phyloP scores from a whole-genome alignment of 345 rosid species.

The Conringia planisiliqua region DNA sequence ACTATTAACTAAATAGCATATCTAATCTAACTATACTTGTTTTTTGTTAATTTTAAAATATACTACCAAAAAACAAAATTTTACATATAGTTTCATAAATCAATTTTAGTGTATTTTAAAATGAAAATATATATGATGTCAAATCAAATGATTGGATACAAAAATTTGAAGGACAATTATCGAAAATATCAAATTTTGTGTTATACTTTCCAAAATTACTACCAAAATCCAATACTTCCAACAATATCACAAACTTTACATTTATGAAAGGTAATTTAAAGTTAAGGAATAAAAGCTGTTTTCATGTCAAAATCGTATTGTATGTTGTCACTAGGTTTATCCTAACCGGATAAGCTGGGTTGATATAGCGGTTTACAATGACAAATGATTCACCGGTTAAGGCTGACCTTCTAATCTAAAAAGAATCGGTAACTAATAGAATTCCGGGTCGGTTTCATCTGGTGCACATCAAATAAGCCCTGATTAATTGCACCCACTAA shows the following conservation, averaged over 20 bases:
- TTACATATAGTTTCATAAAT: neutral
- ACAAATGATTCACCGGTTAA: neutral
- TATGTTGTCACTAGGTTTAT: neutral
- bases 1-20: neutral
- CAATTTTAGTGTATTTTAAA: neutral
- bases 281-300: neutral
- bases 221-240: neutral
- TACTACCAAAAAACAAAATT: neutral
- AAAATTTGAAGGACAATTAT: neutral
- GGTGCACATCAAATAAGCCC: conserved; percentile 13
- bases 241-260: neutral
- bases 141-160: neutral
- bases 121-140: neutral
- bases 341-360: neutral
- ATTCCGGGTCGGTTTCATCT: conserved; percentile 3
- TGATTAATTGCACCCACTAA: neutral
- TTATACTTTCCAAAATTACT: neutral
- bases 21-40: neutral
- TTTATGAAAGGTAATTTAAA: neutral
- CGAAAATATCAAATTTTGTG: neutral
- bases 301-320: neutral
- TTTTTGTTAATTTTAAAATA: neutral
- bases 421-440: neutral
- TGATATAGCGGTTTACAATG: neutral
- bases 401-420: neutral